Evolutionary conservation across 148 eudicot species (phyloP), one percentile per base, ranked within the genome.

Genomic region (Agrostemma githago): DNA sequence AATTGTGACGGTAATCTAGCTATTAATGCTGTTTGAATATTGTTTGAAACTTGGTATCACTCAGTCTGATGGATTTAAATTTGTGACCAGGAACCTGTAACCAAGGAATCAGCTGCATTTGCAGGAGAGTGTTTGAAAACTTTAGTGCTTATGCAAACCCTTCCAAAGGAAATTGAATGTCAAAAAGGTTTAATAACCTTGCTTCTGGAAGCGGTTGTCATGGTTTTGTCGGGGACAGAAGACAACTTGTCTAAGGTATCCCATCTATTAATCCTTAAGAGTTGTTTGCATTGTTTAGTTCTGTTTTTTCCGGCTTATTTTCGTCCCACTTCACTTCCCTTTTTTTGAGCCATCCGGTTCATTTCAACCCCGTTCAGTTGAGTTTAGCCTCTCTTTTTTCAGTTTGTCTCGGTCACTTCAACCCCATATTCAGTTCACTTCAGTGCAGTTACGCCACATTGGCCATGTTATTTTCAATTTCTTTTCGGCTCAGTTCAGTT

Each of bases 61-160:
- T 72, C 44, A 72, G 62, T 72, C 71, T 79, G 66, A 78, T 12
- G 48, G 46, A 51, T 43, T 64, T 74, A 85, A 69, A 80, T 37
- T 75, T 81, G 41, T 74, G 76, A 39, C 39, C 88, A 95, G 97
- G 85, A 83, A 80, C 84, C 92, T 58, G 79, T 88, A 75, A 85
- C 84, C 37, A 79, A 80, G 84, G 99, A 89, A 81, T 88, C 91
- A 76, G 85, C 88, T 69, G 79, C 89, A 71, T 78, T 95, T 80
- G 87, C 81, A 73, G 90, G 89, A 68, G 99, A 95, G 81, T 92
- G 96, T 78, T 80, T 95, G 85, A 92, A 82, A 85, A 86, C 88
- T 79, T 78, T 95, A 76, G 84, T 89, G 86, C 95, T 92, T 78
- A 85, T 92, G 82, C 97, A 95, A 65, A 84, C 96, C 57, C 80